These are phyloP conservation scores for Zygoascus flipseniorum DNA, from an alignment of 805 yeast species.

Conservation along the genomic window DNA sequence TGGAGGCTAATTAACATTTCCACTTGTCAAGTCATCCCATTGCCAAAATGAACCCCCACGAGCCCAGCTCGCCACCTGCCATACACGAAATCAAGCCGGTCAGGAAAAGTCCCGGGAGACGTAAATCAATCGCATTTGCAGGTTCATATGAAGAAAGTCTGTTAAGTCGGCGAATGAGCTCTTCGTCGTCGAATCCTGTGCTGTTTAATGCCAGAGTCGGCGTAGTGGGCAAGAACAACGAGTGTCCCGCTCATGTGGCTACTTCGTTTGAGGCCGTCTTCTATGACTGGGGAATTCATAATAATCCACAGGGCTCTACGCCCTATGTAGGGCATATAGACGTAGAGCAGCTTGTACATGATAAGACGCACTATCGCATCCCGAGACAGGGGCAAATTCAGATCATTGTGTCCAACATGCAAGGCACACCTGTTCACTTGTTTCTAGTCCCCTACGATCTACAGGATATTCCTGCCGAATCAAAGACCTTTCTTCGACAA, in stretches of 20 bases:
- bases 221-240: conserved; percentile 22
- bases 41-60: no score
- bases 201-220: conserved; percentile 21
- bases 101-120: conserved; percentile 16
- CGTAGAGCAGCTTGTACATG: conserved; percentile 6
- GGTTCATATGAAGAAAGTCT: conserved; percentile 30
- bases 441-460: conserved; percentile 29
- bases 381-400: conserved; percentile 29
- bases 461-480: conserved; percentile 21
- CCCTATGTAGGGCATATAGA: conserved; percentile 25
- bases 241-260: conserved; percentile 21
- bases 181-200: conserved; percentile 21
- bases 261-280: conserved; percentile 25
- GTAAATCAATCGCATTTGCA: conserved; percentile 15
- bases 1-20: no score
- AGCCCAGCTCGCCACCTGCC: neutral
- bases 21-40: no score
- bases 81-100: neutral
- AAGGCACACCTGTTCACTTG: conserved; percentile 26
- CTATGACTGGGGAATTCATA: conserved; percentile 18
- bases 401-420: conserved; percentile 25
- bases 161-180: conserved; percentile 24
- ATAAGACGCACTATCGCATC: conserved; percentile 16
- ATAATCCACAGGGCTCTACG: conserved; percentile 11
- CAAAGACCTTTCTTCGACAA: conserved; percentile 28